These are phyloP conservation scores for Phyllosticta citribraziliensis DNA, from an alignment of 2,329 filamentous ascomycete species.

Conservation along the genomic window DNA sequence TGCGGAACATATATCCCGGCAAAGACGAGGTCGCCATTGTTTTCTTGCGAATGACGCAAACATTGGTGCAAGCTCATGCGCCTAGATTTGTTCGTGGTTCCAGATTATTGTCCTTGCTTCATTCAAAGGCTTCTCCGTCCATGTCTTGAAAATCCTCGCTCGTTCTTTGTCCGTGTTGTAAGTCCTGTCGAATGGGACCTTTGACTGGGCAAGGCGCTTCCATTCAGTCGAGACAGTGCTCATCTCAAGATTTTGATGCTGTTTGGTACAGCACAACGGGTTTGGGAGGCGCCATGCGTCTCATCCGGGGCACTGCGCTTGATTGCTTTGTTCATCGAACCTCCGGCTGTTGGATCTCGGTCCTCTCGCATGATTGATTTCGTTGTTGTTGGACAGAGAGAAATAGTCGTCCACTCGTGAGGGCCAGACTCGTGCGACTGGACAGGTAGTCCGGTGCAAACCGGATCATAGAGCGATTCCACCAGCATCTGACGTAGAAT, in stretches of 20 bases:
- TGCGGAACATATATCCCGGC: neutral
- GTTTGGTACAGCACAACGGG: neutral
- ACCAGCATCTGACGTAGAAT: neutral
- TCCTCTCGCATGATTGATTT: neutral
- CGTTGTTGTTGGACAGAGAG: neutral
- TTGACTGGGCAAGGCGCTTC: neutral
- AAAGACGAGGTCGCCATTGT: neutral
- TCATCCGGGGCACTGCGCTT: neutral
- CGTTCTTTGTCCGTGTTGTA: neutral
- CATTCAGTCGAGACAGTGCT: neutral
- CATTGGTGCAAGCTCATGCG: neutral
- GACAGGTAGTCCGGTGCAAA: neutral
- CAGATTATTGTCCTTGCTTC: neutral
- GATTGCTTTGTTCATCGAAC: neutral
- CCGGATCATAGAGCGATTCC: neutral
- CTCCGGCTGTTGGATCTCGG: neutral
- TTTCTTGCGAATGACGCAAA: neutral
- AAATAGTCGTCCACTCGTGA: neutral
- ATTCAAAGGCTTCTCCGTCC: neutral
- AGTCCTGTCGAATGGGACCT: neutral
- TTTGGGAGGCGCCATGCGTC: neutral
- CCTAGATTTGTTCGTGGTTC: neutral
- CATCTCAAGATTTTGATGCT: neutral
- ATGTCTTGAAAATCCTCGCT: neutral
- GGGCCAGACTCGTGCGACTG: neutral